Base-by-base conservation (phyloP, 495 filamentous ascomycete genomes). In the Hypoxylon fuscum region DNA sequence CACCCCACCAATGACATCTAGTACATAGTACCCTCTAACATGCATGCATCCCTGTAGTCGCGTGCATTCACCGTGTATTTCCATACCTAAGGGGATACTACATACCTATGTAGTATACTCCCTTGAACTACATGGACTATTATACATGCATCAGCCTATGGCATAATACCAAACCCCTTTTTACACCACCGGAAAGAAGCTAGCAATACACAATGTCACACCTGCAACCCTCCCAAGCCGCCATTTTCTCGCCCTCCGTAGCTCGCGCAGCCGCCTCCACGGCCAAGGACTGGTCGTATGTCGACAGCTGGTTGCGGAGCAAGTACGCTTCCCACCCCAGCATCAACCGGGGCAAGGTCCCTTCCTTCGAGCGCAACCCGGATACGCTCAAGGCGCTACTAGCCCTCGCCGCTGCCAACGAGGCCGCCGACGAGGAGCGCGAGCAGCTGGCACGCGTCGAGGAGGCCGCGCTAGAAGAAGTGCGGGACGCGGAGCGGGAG, bases 231-330 rank as follows among this genome's bases (percentile, higher is more conserved):
- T 38, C 22, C 25, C 62, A 61, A 38, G 73, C 77, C 1, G 87
- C 88, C 35, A 86, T 90, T 48, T 91, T 91, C 79, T 90, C 88
- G 8, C 88, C 88, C 23, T 88, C 86, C 5, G 79, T 88, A 47
- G 87, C 88, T 22, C 83, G 86, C 46, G 83, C 85, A 34, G 86
- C 85, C 67, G 82, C 77, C 68, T 83, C 70, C 63, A 85, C 76
- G 9, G 88, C 90, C 43, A 90, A 91, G 70, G 92, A 96, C 79
- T 97, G 93, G 93, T 84, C 87, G 50, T 91, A 89, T 68, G 81
- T 96, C 66, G 90, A 96, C 77, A 76, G 79, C 74, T 97, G 93
- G 92, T 85, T 97, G 2, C 69, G 74, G 22, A 78, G 81, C 43
- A 87, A 90, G 62, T 93, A 88, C 68, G 62, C 59, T 22, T 48